Conservation (phyloP, 1,284 basidiomycete species). For the Malassezia psittaci region DNA sequence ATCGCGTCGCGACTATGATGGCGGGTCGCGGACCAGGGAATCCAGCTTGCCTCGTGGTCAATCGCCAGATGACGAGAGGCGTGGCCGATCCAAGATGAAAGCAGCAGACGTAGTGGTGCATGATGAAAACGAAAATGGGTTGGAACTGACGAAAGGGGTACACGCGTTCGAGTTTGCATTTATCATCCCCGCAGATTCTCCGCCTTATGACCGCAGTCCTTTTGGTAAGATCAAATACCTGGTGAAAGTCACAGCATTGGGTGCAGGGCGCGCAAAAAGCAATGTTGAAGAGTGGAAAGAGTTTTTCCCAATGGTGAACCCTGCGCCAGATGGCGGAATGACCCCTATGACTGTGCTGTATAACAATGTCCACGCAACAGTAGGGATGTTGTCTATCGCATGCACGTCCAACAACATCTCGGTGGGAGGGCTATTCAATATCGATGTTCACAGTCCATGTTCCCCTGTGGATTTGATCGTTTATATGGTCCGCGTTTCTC, state of each 20-base stretch:
- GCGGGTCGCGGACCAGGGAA: neutral
- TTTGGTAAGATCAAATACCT: conserved; percentile 43
- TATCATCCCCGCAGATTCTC: conserved; percentile 40
- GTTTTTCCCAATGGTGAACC: conserved; percentile 46
- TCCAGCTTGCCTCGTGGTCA: neutral
- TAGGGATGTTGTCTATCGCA: conserved; percentile 42
- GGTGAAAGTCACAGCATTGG: conserved; percentile 44
- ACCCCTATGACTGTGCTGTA: conserved; percentile 44
- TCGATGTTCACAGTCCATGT: conserved; percentile 44
- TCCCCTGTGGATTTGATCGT: conserved; percentile 42
- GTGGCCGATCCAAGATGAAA: conserved; percentile 20
- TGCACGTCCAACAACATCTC: conserved; percentile 47
- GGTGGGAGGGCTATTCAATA: conserved; percentile 46
- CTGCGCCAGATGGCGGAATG: conserved; percentile 37
- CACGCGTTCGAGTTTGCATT: conserved; percentile 48
- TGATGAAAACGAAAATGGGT: conserved; percentile 28
- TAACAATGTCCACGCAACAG: conserved; percentile 46
- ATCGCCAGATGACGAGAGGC: conserved; percentile 8
- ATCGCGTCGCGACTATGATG: neutral
- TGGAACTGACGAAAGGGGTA: conserved; percentile 42
- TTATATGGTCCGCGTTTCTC: conserved; percentile 41
- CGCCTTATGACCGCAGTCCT: conserved; percentile 44
- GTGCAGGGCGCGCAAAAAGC: conserved; percentile 38
- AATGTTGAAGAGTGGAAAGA: conserved; percentile 44
- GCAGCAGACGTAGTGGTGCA: conserved; percentile 6